phyloP scores from a whole-genome alignment of 768 basidiomycete genomes.

The Mycena olivaceomarginata region DNA sequence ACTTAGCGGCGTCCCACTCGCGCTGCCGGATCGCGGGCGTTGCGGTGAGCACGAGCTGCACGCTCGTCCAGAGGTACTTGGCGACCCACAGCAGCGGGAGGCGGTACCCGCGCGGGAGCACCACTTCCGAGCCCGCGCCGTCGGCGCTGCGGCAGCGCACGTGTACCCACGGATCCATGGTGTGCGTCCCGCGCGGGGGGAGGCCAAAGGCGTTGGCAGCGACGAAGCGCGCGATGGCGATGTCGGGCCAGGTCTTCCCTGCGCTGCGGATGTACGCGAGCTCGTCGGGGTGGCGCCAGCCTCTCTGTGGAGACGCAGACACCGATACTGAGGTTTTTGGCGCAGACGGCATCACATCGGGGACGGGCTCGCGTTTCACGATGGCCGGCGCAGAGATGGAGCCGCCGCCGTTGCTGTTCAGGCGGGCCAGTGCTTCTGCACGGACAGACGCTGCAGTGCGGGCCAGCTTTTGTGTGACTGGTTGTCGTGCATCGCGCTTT shows the following conservation, averaged over 20 bases:
- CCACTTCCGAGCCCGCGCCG: constrained; percentile 42
- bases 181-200: constrained; percentile 51
- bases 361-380: constrained; percentile 15
- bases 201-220: constrained; percentile 59
- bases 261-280: constrained; percentile 54
- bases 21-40: constrained; percentile 46
- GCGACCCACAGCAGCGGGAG: constrained; percentile 67
- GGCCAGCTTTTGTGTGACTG: not conserved
- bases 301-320: not conserved
- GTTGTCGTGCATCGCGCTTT: constrained; percentile 6
- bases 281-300: constrained; percentile 64
- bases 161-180: constrained; percentile 43
- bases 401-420: not conserved
- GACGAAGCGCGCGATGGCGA: constrained; percentile 57
- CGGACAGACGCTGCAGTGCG: constrained; percentile 18
- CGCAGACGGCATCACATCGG: not conserved
- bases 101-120: constrained; percentile 62
- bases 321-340: not conserved
- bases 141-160: constrained; percentile 35
- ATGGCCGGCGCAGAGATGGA: constrained; percentile 31
- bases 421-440: not conserved
- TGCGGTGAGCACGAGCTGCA: constrained; percentile 62
- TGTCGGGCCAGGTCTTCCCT: constrained; percentile 43
- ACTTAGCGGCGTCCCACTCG: constrained; percentile 65
- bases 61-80: constrained; percentile 65